Evolutionary conservation across 352 stramenopile genomes (phyloP).

Genomic region (Phytophthora megakarya): DNA sequence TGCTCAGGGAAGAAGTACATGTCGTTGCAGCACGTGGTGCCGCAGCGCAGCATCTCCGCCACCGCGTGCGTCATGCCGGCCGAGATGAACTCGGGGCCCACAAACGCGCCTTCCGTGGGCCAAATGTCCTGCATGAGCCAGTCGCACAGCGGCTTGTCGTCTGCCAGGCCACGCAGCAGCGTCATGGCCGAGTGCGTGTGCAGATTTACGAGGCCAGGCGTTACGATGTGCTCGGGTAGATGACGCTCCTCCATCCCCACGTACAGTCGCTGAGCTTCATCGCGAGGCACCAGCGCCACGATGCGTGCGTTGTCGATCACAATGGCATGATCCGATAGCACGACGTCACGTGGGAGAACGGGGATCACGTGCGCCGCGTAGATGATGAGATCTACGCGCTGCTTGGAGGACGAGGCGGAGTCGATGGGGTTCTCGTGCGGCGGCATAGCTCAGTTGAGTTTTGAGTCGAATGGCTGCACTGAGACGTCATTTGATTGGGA

Average conservation of each 20-base stretch:
- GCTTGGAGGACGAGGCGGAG: constrained; percentile 18
- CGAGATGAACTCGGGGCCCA: constrained; percentile 70
- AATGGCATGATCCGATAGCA: constrained; percentile 79
- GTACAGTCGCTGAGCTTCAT: constrained; percentile 61
- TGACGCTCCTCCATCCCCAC: constrained; percentile 45
- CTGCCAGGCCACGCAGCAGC: constrained; percentile 82
- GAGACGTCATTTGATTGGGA: too few relatives aligned
- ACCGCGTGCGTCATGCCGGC: constrained; percentile 77
- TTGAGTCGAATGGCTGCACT: too few relatives aligned
- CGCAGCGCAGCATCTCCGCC: constrained; percentile 89
- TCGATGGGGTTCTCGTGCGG: constrained; percentile 18
- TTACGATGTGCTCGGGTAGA: constrained; percentile 71
- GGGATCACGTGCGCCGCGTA: constrained; percentile 81
- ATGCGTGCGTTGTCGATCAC: constrained; percentile 75
- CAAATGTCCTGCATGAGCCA: constrained; percentile 89
- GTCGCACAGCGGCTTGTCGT: constrained; percentile 85
- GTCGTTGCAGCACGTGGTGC: constrained; percentile 91
- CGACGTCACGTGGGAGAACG: constrained; percentile 70
- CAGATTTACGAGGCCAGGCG: constrained; percentile 86
- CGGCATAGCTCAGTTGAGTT: constrained; percentile 15
- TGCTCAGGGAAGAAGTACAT: constrained; percentile 91
- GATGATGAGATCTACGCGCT: constrained; percentile 72
- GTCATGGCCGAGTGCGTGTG: constrained; percentile 90
- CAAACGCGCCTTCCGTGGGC: constrained; percentile 81
- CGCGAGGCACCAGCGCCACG: constrained; percentile 69